Evolutionary conservation across 805 yeast species (phyloP).

Genomic region (Torulaspora franciscae): DNA sequence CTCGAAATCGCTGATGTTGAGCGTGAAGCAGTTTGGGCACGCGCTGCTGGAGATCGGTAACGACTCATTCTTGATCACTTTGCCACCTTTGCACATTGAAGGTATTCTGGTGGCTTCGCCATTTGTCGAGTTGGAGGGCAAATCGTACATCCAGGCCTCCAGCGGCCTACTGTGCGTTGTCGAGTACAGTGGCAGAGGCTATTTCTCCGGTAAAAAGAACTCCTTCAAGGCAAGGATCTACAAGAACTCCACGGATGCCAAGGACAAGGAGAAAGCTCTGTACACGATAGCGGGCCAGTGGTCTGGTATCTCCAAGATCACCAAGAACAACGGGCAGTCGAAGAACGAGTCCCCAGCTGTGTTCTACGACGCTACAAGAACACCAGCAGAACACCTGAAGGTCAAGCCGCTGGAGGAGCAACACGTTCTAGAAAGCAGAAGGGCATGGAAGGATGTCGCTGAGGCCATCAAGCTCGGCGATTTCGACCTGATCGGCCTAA

Average conservation of each 20-base stretch:
- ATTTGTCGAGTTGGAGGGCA: slow-evolving; percentile 89
- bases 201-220: slow-evolving; percentile 92
- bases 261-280: slow-evolving; percentile 56
- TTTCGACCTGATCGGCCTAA: slow-evolving; percentile 66
- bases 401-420: slow-evolving; percentile 85
- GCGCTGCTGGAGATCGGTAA: slow-evolving; percentile 63
- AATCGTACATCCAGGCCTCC: slow-evolving; percentile 76
- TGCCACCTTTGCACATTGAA: slow-evolving; percentile 93
- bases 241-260: slow-evolving; percentile 46
- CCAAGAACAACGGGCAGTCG: slow-evolving; percentile 41
- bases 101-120: slow-evolving; percentile 90
- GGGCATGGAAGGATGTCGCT: slow-evolving; percentile 88
- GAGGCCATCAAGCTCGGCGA: slow-evolving; percentile 75
- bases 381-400: slow-evolving; percentile 48
- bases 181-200: slow-evolving; percentile 89
- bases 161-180: slow-evolving; percentile 68
- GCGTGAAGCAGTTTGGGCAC: slow-evolving; percentile 90
- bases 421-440: slow-evolving; percentile 74
- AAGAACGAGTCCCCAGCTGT: slow-evolving; percentile 41
- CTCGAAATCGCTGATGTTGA: slow-evolving; percentile 66
- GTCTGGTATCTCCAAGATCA: slow-evolving; percentile 70
- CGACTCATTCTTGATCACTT: slow-evolving; percentile 73
- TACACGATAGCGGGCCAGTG: slow-evolving; percentile 88
- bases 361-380: slow-evolving; percentile 58
- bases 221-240: slow-evolving; percentile 80